Evolutionary conservation across 2,329 filamentous ascomycete species (phyloP), one percentile per base, ranked within the genome.

Genomic region (Xylariaceae sp.): DNA sequence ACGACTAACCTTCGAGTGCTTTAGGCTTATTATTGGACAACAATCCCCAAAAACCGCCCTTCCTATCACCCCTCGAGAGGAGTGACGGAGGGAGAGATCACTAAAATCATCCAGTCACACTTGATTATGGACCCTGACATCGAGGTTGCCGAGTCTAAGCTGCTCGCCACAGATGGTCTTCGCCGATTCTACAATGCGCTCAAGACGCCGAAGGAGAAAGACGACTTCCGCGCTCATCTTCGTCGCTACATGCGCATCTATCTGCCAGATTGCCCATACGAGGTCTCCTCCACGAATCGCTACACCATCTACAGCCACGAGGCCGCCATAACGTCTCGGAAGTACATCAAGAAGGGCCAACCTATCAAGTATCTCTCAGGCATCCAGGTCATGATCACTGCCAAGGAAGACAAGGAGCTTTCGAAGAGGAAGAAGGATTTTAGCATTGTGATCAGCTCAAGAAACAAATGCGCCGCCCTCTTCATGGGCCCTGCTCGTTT

Each of bases 401-500:
- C 89, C 26, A 89, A 96, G 69, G 93, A 99, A 71, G 94, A 97
- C 69, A 82, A 85, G 57, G 85, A 89, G 51, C 82, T 97, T 53
- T 88, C 91, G 21, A 73, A 86, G 59, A 87, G 86, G 55, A 89
- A 94, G 69, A 92, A 93, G 67, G 94, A 99, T 69, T 99, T 99
- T 71, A 97, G 92, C 70, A 92, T 99, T 59, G 92, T 99, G 26
- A 89, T 97, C 67, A 96, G 92, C 58, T 93, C 91, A 61, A 83
- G 94, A 53, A 93, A 89, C 73, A 97, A 96, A 74, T 88, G 88
- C 56, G 89, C 92, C 24, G 96, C 91, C 45, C 77, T 99, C 35
- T 97, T 99, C 69, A 86, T 99, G 69, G 94, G 94, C 0, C 95
- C 94, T 6, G 94, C 94, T 27, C 86, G 94, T 44, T 97, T 99